Evolutionary conservation across 768 basidiomycete genomes (phyloP).

Genomic region (Lentinula boryana): DNA sequence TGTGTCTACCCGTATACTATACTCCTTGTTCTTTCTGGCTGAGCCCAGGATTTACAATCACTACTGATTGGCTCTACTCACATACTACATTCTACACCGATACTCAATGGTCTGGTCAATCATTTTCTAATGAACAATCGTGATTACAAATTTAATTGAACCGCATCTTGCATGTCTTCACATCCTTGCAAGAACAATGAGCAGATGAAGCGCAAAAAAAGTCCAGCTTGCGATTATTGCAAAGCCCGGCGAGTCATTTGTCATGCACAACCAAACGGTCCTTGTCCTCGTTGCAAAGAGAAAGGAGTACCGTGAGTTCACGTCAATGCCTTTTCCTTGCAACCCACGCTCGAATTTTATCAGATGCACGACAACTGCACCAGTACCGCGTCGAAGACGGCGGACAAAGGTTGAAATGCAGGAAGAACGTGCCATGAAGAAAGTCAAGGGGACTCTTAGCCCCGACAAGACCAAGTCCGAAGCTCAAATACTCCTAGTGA

Average conservation of each 20-base stretch:
- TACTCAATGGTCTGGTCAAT: background rate
- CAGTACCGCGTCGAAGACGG: background rate
- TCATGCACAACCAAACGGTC: constrained; percentile 1
- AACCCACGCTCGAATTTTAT: background rate
- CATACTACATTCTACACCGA: background rate
- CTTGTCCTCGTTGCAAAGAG: constrained; percentile 9
- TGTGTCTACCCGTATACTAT: background rate
- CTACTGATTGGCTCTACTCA: background rate
- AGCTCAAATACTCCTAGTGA: background rate
- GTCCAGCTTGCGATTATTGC: constrained; percentile 1
- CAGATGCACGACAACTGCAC: constrained; percentile 2
- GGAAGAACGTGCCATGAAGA: background rate
- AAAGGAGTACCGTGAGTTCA: constrained; percentile 5
- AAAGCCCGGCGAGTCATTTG: constrained; percentile 7
- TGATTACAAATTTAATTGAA: too few relatives aligned
- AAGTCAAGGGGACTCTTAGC: too few relatives aligned
- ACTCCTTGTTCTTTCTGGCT: background rate
- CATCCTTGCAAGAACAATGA: too few relatives aligned
- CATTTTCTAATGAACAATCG: too few relatives aligned
- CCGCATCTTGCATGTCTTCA: too few relatives aligned
- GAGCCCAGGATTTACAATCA: background rate
- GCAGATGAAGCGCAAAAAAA: background rate
- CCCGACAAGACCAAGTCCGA: background rate
- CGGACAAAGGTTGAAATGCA: background rate
- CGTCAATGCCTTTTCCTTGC: background rate